phyloP scores from a whole-genome alignment of 2,329 filamentous ascomycete genomes.

The Laburnicola sp. region DNA sequence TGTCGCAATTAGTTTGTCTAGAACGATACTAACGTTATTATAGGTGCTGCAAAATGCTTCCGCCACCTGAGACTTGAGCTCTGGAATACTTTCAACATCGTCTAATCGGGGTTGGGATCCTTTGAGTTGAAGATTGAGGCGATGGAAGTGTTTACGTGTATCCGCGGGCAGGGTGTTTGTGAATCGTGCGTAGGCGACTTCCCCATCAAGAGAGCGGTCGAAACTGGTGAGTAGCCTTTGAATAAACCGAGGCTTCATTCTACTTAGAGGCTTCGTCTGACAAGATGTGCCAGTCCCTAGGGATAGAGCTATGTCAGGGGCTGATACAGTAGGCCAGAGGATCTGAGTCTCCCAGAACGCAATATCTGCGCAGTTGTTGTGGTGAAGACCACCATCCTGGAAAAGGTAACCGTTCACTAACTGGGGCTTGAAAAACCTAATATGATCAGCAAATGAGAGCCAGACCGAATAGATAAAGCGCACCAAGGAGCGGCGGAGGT shows the following conservation, averaged over 20 bases:
- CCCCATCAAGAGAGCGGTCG: conserved; percentile 24
- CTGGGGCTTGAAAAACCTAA: conserved; percentile 26
- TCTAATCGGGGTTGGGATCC: conserved; percentile 1
- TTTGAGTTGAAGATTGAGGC: conserved; percentile 19
- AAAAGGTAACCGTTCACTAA: conserved; percentile 17
- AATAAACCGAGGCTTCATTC: conserved; percentile 22
- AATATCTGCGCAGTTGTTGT: conserved; percentile 30
- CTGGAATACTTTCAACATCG: background rate
- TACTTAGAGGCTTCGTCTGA: conserved; percentile 5
- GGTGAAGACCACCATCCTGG: conserved; percentile 30
- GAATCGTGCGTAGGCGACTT: conserved; percentile 21
- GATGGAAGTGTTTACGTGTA: conserved; percentile 17
- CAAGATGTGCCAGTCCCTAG: conserved; percentile 24
- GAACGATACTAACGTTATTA: conserved; percentile 9
- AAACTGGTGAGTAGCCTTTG: conserved; percentile 19
- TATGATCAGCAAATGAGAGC: background rate
- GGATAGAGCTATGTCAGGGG: conserved; percentile 25
- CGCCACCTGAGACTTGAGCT: conserved; percentile 8
- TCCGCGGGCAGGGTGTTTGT: conserved; percentile 12
- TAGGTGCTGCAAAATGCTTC: conserved; percentile 1
- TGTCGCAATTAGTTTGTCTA: background rate
- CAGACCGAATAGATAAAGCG: background rate
- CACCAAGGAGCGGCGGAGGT: conserved; percentile 31
- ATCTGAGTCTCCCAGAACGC: conserved; percentile 23
- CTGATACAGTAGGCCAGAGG: conserved; percentile 22